These are phyloP conservation scores for Salix caprea DNA, from an alignment of 345 rosid species.

Conservation along the genomic window DNA sequence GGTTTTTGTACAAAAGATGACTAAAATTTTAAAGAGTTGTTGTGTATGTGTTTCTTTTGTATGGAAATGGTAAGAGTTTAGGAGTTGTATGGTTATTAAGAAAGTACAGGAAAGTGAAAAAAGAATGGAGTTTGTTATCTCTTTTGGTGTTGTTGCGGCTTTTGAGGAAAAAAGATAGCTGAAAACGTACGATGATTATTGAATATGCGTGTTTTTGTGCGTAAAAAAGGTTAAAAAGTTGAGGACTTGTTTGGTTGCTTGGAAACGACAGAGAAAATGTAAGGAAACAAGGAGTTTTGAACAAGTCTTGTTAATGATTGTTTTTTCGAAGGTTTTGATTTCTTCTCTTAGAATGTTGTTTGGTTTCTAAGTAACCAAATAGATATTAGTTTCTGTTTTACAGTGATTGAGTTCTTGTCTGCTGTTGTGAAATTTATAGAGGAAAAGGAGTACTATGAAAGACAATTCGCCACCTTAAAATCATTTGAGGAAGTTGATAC, in stretches of 20 bases:
- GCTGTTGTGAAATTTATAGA: slow-evolving; percentile 28
- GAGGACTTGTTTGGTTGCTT: slow-evolving; percentile 11
- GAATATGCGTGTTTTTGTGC: background rate
- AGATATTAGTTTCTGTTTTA: background rate
- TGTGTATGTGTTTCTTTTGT: background rate
- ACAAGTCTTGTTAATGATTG: background rate
- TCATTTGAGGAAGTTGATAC: slow-evolving; percentile 77
- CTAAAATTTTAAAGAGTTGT: background rate
- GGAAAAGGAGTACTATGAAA: slow-evolving; percentile 70
- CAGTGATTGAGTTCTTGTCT: background rate
- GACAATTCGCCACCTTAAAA: slow-evolving; percentile 63
- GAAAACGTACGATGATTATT: background rate
- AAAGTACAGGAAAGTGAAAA: background rate
- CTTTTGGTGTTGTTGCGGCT: background rate
- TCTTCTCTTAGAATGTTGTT: background rate
- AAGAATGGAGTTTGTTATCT: background rate
- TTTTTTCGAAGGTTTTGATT: no score
- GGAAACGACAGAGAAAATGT: slow-evolving; percentile 3
- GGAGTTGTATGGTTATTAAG: background rate
- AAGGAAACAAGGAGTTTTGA: background rate
- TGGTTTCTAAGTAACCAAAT: background rate
- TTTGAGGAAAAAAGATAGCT: background rate
- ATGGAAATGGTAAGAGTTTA: background rate
- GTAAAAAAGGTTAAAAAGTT: background rate
- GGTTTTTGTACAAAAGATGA: background rate